Conservation (phyloP, 257 asterid genomes). For the Echium plantagineum region DNA sequence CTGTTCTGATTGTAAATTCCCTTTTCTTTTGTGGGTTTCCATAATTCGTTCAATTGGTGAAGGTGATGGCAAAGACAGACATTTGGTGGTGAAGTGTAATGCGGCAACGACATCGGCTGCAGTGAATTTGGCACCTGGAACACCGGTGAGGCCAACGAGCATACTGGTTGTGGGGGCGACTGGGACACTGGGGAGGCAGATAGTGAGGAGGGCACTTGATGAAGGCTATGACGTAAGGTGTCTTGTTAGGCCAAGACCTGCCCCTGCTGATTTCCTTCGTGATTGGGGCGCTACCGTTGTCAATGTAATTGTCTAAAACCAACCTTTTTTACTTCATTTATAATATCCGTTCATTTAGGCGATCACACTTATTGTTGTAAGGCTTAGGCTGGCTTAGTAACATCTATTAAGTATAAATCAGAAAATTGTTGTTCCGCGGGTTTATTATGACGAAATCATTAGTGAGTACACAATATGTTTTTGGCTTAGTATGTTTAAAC, state of each 20-base stretch:
- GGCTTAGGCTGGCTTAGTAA: too few species aligned
- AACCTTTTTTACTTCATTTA: background rate
- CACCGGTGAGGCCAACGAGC: conserved; percentile 84
- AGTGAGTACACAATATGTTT: too few species aligned
- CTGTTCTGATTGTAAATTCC: too few species aligned
- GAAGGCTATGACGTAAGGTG: conserved; percentile 96
- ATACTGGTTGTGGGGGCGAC: conserved; percentile 92
- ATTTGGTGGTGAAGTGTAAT: conserved; percentile 29
- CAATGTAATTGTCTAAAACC: conserved; percentile 32
- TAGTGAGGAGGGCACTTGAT: conserved; percentile 88
- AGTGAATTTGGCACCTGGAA: conserved; percentile 74
- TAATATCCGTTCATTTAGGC: too few species aligned
- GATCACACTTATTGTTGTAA: too few species aligned
- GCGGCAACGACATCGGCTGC: conserved; percentile 41
- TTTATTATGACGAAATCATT: too few species aligned
- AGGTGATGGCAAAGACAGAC: conserved; percentile 11
- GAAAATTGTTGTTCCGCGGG: too few species aligned
- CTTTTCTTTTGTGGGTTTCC: background rate
- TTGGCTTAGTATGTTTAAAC: too few species aligned
- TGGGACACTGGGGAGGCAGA: conserved; percentile 90
- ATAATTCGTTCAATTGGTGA: conserved; percentile 9
- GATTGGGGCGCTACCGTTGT: conserved; percentile 99
- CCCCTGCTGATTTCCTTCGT: conserved; percentile 97
- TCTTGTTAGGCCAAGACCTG: conserved; percentile 92
- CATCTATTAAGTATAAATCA: too few species aligned